These are phyloP conservation scores for Podaxis mareebaensis DNA, from an alignment of 768 basidiomycete species.

Conservation along the genomic window DNA sequence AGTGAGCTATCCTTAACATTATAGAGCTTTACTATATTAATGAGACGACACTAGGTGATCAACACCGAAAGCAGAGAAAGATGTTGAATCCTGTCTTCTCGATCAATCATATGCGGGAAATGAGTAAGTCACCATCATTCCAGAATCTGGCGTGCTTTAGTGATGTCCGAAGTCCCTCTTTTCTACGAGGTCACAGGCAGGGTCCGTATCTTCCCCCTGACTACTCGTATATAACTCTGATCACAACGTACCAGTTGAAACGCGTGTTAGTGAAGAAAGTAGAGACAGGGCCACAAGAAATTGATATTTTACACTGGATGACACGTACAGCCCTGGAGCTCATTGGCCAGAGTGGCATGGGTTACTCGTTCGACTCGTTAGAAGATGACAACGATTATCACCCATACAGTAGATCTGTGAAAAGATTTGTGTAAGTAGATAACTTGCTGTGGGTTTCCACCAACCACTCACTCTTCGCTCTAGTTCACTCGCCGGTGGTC, in stretches of 20 bases:
- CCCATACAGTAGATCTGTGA: conserved; percentile 29
- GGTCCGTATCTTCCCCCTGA: conserved; percentile 11
- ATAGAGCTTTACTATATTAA: neutral
- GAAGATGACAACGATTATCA: conserved; percentile 26
- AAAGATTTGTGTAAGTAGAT: conserved; percentile 27
- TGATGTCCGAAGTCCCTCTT: conserved; percentile 25
- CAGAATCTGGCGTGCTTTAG: neutral
- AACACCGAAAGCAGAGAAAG: conserved; percentile 43
- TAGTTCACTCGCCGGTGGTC: conserved; percentile 13
- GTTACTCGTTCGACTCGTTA: conserved; percentile 33
- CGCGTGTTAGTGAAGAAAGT: conserved; percentile 26
- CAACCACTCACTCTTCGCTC: neutral
- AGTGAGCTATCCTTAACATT: conserved; percentile 11
- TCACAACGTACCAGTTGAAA: conserved; percentile 25
- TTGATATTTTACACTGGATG: conserved; percentile 27
- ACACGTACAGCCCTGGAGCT: conserved; percentile 30
- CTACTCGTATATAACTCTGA: neutral
- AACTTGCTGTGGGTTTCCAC: neutral
- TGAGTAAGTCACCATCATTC: conserved; percentile 21
- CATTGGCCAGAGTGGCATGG: conserved; percentile 32
- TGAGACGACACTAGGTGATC: conserved; percentile 30
- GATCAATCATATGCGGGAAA: conserved; percentile 38
- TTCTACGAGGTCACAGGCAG: conserved; percentile 28
- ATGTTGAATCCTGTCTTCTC: conserved; percentile 48
- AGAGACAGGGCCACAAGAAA: conserved; percentile 29